Percentiles rank a stretch among this genome's conserved stretches.
phyloP scores from a whole-genome alignment of 441 rosid species.

The Iberis amara region DNA sequence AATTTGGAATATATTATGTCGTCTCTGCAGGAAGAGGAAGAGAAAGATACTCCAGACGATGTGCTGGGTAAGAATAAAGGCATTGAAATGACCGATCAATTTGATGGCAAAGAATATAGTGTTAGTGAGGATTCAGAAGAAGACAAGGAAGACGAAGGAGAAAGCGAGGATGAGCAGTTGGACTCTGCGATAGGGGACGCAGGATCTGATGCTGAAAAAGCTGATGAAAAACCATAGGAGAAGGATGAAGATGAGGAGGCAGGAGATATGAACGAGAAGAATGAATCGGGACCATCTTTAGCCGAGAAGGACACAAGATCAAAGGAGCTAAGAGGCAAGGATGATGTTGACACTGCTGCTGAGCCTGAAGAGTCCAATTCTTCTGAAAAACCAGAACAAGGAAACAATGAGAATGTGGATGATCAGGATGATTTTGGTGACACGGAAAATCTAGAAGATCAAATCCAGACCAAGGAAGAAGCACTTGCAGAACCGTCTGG shows the following conservation, averaged over 20 bases:
- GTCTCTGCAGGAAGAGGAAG: constrained; percentile 49
- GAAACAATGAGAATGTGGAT: constrained; percentile 37
- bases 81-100: constrained; percentile 88
- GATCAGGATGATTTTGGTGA: constrained; percentile 43
- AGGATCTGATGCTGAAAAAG: constrained; percentile 65
- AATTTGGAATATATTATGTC: constrained; percentile 16
- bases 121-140: constrained; percentile 79
- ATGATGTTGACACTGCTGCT: constrained; percentile 43
- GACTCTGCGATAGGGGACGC: constrained; percentile 78
- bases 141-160: constrained; percentile 43
- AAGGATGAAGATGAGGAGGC: constrained; percentile 64
- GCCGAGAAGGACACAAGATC: constrained; percentile 45
- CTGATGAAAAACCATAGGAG: constrained; percentile 74
- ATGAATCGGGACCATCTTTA: constrained; percentile 77
- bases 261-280: constrained; percentile 49
- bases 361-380: constrained; percentile 40
- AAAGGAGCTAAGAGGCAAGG: constrained; percentile 87
- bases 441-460: constrained; percentile 50
- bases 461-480: constrained; percentile 57
- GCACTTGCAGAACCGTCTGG: constrained; percentile 66
- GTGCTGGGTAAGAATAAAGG: constrained; percentile 66
- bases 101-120: constrained; percentile 64
- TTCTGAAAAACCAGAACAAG: constrained; percentile 40
- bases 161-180: constrained; percentile 54
- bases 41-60: constrained; percentile 57